Evolutionary conservation across 805 yeast genomes (phyloP).

Genomic region (Clavispora santaluciae): DNA sequence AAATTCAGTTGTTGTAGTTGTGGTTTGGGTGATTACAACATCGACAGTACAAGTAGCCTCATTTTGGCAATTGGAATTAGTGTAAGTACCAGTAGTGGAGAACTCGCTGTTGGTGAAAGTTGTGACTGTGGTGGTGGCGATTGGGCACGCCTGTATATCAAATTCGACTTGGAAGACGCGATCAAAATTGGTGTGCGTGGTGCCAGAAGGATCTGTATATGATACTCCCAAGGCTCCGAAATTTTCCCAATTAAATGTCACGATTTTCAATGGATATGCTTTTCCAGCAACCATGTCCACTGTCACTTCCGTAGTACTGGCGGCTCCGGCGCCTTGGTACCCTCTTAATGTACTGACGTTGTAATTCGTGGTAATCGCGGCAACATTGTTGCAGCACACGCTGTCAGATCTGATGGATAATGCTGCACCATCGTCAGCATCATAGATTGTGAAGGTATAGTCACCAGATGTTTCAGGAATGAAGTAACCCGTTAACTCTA

Average conservation of each 20-base stretch:
- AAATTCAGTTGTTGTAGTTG: not conserved
- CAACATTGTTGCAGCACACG: not conserved
- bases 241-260: not conserved
- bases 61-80: not conserved
- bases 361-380: not conserved
- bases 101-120: not conserved
- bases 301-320: not conserved
- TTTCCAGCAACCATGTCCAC: not conserved
- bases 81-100: not conserved
- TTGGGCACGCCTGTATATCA: not conserved
- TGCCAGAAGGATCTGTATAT: not conserved
- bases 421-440: not conserved
- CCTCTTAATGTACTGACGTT: not conserved
- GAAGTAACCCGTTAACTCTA: not conserved
- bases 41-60: not conserved
- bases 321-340: not conserved
- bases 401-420: not conserved
- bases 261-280: not conserved
- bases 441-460: too few relatives aligned
- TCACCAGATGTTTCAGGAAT: not conserved
- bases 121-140: not conserved
- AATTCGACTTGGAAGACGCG: not conserved
- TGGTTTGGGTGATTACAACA: not conserved
- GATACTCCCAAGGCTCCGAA: not conserved
- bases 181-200: not conserved